phyloP scores from a whole-genome alignment of 768 basidiomycete species.

The Kwoniella dejecticola region DNA sequence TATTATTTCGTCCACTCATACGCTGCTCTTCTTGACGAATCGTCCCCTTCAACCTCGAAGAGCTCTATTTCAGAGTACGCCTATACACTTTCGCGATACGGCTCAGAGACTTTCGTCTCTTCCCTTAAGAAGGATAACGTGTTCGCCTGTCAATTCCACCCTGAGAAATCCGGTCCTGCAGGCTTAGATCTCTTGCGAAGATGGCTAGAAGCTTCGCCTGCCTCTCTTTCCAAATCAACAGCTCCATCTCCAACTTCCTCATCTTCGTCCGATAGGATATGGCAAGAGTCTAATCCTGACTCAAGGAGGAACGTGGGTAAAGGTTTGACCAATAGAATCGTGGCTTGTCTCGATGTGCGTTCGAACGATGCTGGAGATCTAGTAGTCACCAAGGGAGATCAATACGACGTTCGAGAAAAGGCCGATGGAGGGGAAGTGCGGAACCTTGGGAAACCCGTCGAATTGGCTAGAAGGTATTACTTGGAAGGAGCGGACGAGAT shows the following conservation, averaged over 20 bases:
- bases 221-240: slow-evolving; percentile 31
- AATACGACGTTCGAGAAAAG: slow-evolving; percentile 96
- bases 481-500: slow-evolving; percentile 89
- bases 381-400: slow-evolving; percentile 98
- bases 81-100: slow-evolving; percentile 87
- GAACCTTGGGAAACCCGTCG: slow-evolving; percentile 96
- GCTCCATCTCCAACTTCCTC: too few relatives aligned
- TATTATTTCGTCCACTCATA: slow-evolving; percentile 99
- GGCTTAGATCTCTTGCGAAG: slow-evolving; percentile 76
- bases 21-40: slow-evolving; percentile 55
- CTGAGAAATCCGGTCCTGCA: slow-evolving; percentile 90
- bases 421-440: slow-evolving; percentile 63
- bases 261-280: slow-evolving; percentile 21
- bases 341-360: slow-evolving; percentile 97
- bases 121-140: slow-evolving; percentile 78
- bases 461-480: slow-evolving; percentile 84
- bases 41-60: slow-evolving; percentile 38
- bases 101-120: slow-evolving; percentile 86
- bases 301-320: slow-evolving; percentile 28
- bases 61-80: slow-evolving; percentile 68
- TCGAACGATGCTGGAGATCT: slow-evolving; percentile 94
- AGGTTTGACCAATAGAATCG: slow-evolving; percentile 85
- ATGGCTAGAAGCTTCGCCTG: slow-evolving; percentile 65
- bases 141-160: slow-evolving; percentile 94
- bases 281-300: slow-evolving; percentile 42